phyloP scores from a whole-genome alignment of 305 asterid species.

The Fraxinus dipetala region DNA sequence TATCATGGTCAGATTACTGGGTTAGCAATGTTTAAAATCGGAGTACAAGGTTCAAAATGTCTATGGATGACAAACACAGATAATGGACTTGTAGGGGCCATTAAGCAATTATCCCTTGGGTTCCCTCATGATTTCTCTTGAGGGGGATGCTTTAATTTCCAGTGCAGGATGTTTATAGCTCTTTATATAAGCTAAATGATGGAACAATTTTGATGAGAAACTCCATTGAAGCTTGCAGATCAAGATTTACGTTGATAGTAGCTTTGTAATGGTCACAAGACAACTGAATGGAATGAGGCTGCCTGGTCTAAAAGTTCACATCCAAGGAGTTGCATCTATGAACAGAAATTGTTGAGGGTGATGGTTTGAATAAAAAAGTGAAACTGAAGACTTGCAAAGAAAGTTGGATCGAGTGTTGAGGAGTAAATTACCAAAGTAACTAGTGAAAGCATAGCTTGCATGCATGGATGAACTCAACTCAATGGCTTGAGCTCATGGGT shows the following conservation, averaged over 20 bases:
- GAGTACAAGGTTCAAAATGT: background rate
- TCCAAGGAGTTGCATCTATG: background rate
- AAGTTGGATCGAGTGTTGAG: background rate
- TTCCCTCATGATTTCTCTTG: background rate
- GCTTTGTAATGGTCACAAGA: background rate
- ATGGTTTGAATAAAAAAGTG: background rate
- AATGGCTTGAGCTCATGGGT: background rate
- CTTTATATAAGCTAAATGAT: background rate
- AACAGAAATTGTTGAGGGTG: background rate
- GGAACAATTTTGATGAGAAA: background rate
- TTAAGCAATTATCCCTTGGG: background rate
- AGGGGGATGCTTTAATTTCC: background rate
- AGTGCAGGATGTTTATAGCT: background rate
- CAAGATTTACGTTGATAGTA: background rate
- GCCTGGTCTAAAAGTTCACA: background rate
- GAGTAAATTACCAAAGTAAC: background rate
- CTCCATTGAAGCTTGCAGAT: background rate
- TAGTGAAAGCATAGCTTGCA: background rate
- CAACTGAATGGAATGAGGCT: background rate
- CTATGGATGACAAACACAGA: background rate
- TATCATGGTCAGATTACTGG: background rate
- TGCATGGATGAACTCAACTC: background rate
- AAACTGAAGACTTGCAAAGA: background rate
- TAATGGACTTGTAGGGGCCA: background rate
- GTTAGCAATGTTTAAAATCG: background rate